Base-by-base conservation (phyloP, 2,329 filamentous ascomycete species). In the Botrytis cinerea region DNA sequence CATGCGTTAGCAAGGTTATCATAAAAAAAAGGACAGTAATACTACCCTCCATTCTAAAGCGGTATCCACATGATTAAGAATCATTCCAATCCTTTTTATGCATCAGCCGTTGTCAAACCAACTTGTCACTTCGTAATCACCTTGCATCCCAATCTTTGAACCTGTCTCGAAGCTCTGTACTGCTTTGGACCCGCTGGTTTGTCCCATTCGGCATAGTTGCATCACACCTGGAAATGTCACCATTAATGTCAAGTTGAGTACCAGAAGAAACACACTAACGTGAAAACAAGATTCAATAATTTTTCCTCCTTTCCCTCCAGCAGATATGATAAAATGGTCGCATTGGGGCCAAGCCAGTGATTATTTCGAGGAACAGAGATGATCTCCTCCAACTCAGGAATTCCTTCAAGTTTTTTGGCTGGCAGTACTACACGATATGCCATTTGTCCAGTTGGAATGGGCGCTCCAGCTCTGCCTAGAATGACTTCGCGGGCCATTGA, bases 391-490 rank as follows among this genome's bases (percentile, higher is more conserved):
- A 83, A 80, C 32, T 84, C 68, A 9, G 83, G 83, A 68, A 85
- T 84, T 43, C 80, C 76, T 32, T 80, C 78, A 28, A 85, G 79
- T 70, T 82, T 78, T 32, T 82, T 81, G 71, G 82, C 83, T 0
- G 84, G 83, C 6, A 86, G 80, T 48, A 84, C 81, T 9, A 83
- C 84, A 67, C 84, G 80, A 75, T 84, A 86, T 1, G 83, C 84
- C 70, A 82, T 83, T 70, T 85, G 84, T n/a, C 80, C 83, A 1
- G 83, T 84, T 28, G 78, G 78, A 20, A 84, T 80, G 8, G 76
- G 75, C 22, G 70, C 73, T 16, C 66, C 51, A n/a, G 75, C 64
- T 67, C 82, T 75, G 10, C 84, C 83, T 73, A 84, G 82, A 32
- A 85, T 77, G 0, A 78, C 78, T 51, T 76, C 77, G 18, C 62